These are phyloP conservation scores for baker's yeast (Saccharomyces cerevisiae) DNA, from an alignment of 805 yeast genomes.

Conservation along the genomic window DNA sequence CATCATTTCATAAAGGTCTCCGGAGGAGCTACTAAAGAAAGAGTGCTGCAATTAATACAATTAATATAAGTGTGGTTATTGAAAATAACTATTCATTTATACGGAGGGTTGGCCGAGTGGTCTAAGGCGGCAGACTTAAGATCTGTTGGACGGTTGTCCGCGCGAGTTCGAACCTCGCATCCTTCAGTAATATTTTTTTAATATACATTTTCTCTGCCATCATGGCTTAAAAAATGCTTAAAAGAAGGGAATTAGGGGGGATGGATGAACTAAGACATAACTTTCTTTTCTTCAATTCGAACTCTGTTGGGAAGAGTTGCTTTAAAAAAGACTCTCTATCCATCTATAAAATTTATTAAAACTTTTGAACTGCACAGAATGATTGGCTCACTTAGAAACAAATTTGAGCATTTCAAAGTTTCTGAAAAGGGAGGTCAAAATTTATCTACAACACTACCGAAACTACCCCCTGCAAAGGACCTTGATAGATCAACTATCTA, in stretches of 20 bases:
- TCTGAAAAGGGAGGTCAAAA: not conserved
- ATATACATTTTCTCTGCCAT: not conserved
- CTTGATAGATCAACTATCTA: slow-evolving; percentile 39
- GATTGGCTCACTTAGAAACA: not conserved
- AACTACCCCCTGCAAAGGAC: not conserved
- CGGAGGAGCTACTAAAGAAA: too few species aligned
- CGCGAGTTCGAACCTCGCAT: slow-evolving; percentile 29
- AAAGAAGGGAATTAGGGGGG: not conserved
- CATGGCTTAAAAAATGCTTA: slow-evolving; percentile 1
- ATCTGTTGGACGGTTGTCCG: slow-evolving; percentile 30
- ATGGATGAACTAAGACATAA: not conserved
- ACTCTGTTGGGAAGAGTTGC: not conserved
- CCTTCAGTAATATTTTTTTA: slow-evolving; percentile 18
- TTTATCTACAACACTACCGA: not conserved
- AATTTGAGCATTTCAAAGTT: not conserved
- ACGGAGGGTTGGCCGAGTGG: slow-evolving; percentile 31
- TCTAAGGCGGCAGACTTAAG: slow-evolving; percentile 31
- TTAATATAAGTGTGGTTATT: too few species aligned
- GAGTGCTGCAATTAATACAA: too few species aligned
- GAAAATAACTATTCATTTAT: too few species aligned
- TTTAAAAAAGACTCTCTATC: not conserved
- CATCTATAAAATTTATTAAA: not conserved
- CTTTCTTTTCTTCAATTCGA: too few species aligned
- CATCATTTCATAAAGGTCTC: too few species aligned
- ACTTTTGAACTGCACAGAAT: not conserved